These are phyloP conservation scores for Candida mesenterica DNA, from an alignment of 1,139 yeast genomes.

Conservation along the genomic window DNA sequence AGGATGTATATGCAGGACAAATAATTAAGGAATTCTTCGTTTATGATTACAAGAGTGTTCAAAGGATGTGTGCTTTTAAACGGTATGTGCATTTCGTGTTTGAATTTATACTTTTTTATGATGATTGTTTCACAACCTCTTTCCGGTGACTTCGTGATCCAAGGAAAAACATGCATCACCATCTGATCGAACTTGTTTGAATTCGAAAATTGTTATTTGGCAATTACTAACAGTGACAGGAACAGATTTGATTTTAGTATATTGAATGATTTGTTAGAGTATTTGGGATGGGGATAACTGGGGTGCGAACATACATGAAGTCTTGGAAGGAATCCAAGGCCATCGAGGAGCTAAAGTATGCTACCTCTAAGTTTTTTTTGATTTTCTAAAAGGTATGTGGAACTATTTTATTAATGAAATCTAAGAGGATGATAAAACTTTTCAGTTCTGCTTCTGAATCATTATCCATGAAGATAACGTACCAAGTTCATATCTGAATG, in stretches of 20 bases:
- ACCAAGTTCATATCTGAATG: no score
- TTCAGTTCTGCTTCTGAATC: no score
- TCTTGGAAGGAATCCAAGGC: no score
- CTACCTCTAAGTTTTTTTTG: no score
- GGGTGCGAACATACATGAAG: no score
- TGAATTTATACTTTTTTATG: slow-evolving; percentile 20
- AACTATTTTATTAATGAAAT: no score
- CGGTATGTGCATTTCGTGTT: slow-evolving; percentile 8
- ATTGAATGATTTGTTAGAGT: slow-evolving; percentile 8
- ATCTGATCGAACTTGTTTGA: slow-evolving; percentile 50
- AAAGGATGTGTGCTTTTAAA: no score
- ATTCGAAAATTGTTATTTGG: background rate
- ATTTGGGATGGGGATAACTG: slow-evolving; percentile 1
- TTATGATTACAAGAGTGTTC: slow-evolving; percentile 36
- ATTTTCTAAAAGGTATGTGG: no score
- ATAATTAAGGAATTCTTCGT: slow-evolving; percentile 61
- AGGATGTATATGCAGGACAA: slow-evolving; percentile 71
- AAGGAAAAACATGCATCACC: slow-evolving; percentile 88
- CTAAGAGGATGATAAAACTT: no score
- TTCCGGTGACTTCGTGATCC: slow-evolving; percentile 68
- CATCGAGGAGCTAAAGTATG: no score
- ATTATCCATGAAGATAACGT: no score
- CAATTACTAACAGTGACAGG: slow-evolving; percentile 8
- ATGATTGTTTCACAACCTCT: slow-evolving; percentile 44
- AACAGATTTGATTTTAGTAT: slow-evolving; percentile 7